Base-by-base conservation (phyloP, 345 rosid genomes). In the Alliaria petiolata region DNA sequence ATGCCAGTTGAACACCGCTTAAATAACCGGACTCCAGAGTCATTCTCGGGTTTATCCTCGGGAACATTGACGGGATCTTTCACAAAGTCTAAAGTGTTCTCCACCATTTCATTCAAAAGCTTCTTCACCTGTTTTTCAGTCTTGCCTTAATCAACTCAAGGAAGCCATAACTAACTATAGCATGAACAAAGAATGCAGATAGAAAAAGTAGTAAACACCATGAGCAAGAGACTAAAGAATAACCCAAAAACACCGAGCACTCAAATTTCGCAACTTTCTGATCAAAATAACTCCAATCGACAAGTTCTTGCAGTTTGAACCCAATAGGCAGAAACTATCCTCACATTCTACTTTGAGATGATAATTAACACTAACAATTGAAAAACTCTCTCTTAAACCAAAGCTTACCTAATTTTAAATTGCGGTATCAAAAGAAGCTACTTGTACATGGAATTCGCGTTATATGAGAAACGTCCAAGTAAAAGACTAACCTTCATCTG, bases 91-190 rank as follows among this genome's bases (percentile, higher is more conserved):
- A 95, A 57, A 44, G 42, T 83, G 79, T 78, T 88, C 78, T 85
- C 95, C 59, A 95, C 55, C 20, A 89, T 81, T 35, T 81, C 83
- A 71, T 91, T 87, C 87, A 95, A 80, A 78, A 87, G 77, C 74
- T 86, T 88, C 69, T 86, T 90, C 30, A 89, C 95, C 95, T 95
- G 95, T 72, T 64, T 22, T 22, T 1, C 1, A 60, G 61, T 9
- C 57, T 52, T 43, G 6, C 22, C 51, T 34, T 36, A 36, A 14
- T 62, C 54, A 76, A 53, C 65, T 35, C 1, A 8, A 40, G 3
- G 31, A 49, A 47, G 8, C 38, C 0, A 50, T 39, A 51, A 16
- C 53, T 51, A 61, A 42, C 62, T 16, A 11, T 2, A 22, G 15
- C 43, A 39, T 19, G 45, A 71, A 34, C 54, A 62, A 42, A 12